A percentile compares a stretch with the other conserved stretches of the same genome.
phyloP scores from a whole-genome alignment of 2,329 filamentous ascomycete species.

The Pseudogymnoascus sp. region DNA sequence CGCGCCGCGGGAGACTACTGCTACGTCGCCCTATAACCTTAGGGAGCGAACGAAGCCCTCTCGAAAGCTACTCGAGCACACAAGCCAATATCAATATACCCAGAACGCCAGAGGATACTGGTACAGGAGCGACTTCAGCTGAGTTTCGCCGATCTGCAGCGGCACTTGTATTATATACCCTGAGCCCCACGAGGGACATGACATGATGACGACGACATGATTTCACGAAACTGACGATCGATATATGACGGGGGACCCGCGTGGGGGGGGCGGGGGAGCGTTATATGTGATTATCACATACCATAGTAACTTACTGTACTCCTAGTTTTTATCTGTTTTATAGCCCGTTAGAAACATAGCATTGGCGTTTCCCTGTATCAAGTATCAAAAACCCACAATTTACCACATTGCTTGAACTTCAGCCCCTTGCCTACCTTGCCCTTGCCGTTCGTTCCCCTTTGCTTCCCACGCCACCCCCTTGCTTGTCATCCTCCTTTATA shows the following conservation, averaged over 20 bases:
- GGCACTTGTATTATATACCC: neutral
- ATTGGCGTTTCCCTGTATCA: neutral
- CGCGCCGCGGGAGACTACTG: neutral
- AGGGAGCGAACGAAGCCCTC: neutral
- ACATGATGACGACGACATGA: constrained; percentile 1
- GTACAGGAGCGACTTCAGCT: neutral
- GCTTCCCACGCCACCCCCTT: neutral
- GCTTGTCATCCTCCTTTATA: neutral
- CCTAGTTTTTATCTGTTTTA: neutral
- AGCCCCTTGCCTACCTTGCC: neutral
- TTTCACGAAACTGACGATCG: neutral
- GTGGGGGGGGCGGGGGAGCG: neutral
- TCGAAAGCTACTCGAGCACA: neutral
- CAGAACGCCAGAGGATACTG: neutral
- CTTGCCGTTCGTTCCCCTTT: no score
- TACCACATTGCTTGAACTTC: neutral
- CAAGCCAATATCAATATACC: neutral
- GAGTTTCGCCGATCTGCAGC: neutral
- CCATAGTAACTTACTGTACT: neutral
- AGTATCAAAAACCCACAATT: constrained; percentile 1
- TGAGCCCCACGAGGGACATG: neutral
- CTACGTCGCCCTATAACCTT: neutral
- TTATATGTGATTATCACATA: no score
- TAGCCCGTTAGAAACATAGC: constrained; percentile 1
- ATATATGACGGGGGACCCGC: neutral